Base-by-base conservation (phyloP, 1,139 yeast species). In the Yamadazyma jaroonii region DNA sequence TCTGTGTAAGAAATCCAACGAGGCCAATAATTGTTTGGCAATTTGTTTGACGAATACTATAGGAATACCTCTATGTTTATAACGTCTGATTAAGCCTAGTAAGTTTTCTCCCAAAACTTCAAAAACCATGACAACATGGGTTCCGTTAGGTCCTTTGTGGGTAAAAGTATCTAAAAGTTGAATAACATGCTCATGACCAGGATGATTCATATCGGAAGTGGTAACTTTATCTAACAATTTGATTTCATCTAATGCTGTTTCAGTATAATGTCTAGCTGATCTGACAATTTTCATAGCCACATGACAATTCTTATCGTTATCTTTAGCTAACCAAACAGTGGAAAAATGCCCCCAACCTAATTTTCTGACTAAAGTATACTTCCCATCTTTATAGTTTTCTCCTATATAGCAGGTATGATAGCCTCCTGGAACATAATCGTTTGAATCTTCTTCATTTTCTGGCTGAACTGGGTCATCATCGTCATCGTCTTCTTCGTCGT, bases 211-310 rank as follows among this genome's bases (percentile, higher is more conserved):
- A 15, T 76, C 77, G 2, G 67, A 57, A 23, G 69, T 56, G 32
- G 65, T 61, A 3, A 77, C 69, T 38, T 67, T 68, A 43, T 69
- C 72, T 33, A 87, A 67, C 35, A 88, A 67, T 43, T 77, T 73
- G 45, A 88, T 83, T 56, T 88, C 96, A 60, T 88, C 96, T 20
- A 83, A 67, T 0, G 96, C 96, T 2, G 96, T 87, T 52, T 86
- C 95, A 5, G 92, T 75, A 54, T 83, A 84, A 49, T 81, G 84
- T 43, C 74, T 74, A 31, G 86, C 84, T 38, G 90, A 81, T 42
- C 92, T 73, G 25, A 88, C 95, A 40, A 88, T 81, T 56, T 88
- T 88, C 67, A 88, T 70, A 7, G 96, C 96, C 26, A 85, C 95
- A 54, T 83, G 88, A 34, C 68, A 66, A 39, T 74, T 67, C 41